Evolutionary conservation across 805 yeast species (phyloP).

Genomic region (Hemisphaericaspora nanyangensis): DNA sequence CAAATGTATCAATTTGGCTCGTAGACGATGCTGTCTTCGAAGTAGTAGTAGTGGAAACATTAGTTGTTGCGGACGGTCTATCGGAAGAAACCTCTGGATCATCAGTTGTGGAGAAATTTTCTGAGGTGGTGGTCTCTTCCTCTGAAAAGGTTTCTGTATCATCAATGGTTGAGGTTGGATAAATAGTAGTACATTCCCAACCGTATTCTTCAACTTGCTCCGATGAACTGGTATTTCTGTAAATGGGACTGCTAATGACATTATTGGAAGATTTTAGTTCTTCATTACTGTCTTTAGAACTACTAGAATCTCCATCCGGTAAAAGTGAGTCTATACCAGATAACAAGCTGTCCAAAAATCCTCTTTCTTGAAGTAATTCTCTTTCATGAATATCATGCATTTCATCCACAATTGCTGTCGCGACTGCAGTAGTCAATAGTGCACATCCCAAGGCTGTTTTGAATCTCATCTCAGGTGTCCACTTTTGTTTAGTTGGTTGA

Average conservation of each 20-base stretch:
- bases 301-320: not conserved
- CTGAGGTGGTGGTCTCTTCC: not conserved
- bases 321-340: not conserved
- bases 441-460: not conserved
- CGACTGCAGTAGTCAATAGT: not conserved
- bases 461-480: not conserved
- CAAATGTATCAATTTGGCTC: no score
- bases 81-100: no score
- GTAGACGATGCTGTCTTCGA: no score
- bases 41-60: no score
- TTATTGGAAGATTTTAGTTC: no score
- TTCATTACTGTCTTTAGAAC: not conserved
- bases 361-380: not conserved
- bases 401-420: not conserved
- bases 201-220: no score
- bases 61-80: no score
- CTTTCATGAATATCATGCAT: not conserved
- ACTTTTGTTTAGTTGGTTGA: no score
- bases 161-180: not conserved
- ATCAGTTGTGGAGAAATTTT: not conserved
- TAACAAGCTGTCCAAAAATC: not conserved
- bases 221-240: no score
- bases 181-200: not conserved
- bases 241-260: no score
- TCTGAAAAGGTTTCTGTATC: not conserved